phyloP scores from a whole-genome alignment of 164 flowering plant species.

The Berberis thunbergii region DNA sequence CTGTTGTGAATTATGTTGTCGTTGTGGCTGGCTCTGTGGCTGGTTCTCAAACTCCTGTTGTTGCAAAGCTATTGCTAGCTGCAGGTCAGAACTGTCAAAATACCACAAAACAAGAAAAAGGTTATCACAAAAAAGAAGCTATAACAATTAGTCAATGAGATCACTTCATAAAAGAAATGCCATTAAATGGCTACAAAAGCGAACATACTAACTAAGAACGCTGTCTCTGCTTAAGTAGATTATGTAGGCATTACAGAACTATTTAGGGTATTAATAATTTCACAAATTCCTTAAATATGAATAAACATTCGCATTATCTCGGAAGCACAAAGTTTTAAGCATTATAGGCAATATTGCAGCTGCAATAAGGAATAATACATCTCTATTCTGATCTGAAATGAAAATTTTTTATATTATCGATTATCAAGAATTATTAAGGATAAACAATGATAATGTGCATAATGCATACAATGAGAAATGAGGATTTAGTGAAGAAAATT shows the following conservation, averaged over 20 bases:
- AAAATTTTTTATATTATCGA: background rate
- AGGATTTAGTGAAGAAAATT: constrained; percentile 15
- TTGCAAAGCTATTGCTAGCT: constrained; percentile 85
- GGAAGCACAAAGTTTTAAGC: too few species aligned
- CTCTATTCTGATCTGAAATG: background rate
- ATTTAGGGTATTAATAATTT: too few species aligned
- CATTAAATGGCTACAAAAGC: background rate
- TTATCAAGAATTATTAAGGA: background rate
- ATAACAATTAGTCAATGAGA: background rate
- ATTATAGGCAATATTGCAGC: too few species aligned
- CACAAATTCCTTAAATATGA: too few species aligned
- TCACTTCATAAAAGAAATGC: background rate
- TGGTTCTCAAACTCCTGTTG: constrained; percentile 70
- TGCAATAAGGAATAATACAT: background rate
- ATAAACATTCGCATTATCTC: too few species aligned
- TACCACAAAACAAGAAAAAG: background rate
- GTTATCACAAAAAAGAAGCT: background rate
- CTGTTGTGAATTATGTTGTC: constrained; percentile 32
- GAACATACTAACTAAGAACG: too few species aligned
- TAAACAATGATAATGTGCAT: background rate
- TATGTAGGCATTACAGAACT: too few species aligned
- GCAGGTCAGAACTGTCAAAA: constrained; percentile 65
- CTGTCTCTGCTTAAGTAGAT: too few species aligned
- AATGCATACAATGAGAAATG: background rate
- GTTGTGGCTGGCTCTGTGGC: constrained; percentile 32